A percentile compares a stretch with the other conserved stretches of the same genome.
phyloP scores from a whole-genome alignment of 305 asterid species.

The Striga hermonthica region DNA sequence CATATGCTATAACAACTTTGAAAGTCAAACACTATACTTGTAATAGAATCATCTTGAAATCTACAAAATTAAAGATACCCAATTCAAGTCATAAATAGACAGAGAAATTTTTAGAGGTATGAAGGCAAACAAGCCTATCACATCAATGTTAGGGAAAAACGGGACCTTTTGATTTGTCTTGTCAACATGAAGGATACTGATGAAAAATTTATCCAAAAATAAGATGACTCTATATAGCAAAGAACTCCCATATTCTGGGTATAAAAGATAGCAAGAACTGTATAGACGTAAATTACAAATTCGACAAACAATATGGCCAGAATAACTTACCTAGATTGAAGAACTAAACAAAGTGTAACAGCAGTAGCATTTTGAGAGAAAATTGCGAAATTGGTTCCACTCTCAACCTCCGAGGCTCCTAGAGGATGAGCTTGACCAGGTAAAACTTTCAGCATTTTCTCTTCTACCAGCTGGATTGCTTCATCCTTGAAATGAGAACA shows the following conservation, averaged over 20 bases:
- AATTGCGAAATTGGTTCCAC: slow-evolving; percentile 81
- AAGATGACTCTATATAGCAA: background rate
- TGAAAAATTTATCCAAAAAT: slow-evolving; percentile 7
- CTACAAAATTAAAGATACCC: background rate
- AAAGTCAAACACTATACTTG: slow-evolving; percentile 21
- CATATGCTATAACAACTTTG: slow-evolving; percentile 10
- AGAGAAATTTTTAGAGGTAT: background rate
- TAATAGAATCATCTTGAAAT: slow-evolving; percentile 3
- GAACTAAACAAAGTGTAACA: slow-evolving; percentile 75
- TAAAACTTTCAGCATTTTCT: slow-evolving; percentile 38
- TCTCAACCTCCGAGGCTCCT: slow-evolving; percentile 80
- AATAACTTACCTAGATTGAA: slow-evolving; percentile 57
- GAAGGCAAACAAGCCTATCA: slow-evolving; percentile 10
- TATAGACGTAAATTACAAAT: slow-evolving; percentile 25
- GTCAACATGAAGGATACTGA: slow-evolving; percentile 12
- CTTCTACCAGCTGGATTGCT: slow-evolving; percentile 42
- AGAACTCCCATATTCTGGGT: slow-evolving; percentile 19
- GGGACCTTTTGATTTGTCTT: background rate
- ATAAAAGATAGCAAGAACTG: slow-evolving; percentile 10
- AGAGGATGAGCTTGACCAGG: slow-evolving; percentile 86
- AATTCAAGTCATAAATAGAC: background rate
- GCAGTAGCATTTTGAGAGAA: slow-evolving; percentile 86
- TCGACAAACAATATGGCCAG: slow-evolving; percentile 14
- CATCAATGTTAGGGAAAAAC: slow-evolving; percentile 14
- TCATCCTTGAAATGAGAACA: slow-evolving; percentile 55